Evolutionary conservation across 2,329 filamentous ascomycete species (phyloP).

Genomic region (Fusarium burgessii): DNA sequence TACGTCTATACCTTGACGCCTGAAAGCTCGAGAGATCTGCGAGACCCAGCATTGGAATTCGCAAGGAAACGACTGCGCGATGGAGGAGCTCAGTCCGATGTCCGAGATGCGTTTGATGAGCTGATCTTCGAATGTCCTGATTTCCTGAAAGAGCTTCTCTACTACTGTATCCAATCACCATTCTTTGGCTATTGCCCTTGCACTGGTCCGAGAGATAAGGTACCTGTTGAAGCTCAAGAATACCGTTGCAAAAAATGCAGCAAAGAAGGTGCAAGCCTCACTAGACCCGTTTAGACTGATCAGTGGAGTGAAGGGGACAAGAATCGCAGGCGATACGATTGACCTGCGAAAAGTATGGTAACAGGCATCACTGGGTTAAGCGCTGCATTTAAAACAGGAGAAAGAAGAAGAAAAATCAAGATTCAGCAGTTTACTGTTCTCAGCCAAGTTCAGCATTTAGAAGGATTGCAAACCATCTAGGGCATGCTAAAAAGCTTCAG

Average conservation of each 20-base stretch:
- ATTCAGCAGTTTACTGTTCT: too few species aligned
- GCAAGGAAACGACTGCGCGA: neutral
- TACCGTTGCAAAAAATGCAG: slow-evolving; percentile 2
- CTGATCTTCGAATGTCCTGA: neutral
- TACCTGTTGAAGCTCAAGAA: neutral
- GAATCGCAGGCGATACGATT: too few species aligned
- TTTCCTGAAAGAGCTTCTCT: slow-evolving; percentile 20
- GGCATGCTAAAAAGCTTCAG: too few species aligned
- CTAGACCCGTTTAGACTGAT: neutral
- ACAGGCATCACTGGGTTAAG: too few species aligned
- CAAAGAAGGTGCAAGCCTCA: neutral
- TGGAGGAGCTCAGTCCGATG: rapidly evolving
- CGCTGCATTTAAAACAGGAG: too few species aligned
- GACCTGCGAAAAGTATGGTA: too few species aligned
- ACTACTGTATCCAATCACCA: neutral
- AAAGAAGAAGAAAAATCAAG: too few species aligned
- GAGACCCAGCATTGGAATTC: neutral
- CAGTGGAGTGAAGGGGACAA: too few species aligned
- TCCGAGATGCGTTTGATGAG: neutral
- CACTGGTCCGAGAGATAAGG: neutral
- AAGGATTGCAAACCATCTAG: too few species aligned
- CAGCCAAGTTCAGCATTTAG: too few species aligned
- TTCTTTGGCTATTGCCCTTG: slow-evolving; percentile 1
- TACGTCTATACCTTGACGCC: slow-evolving; percentile 8
- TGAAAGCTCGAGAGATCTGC: neutral